Evolutionary conservation across 2,329 filamentous ascomycete species (phyloP), one percentile per base, ranked within the genome.

Genomic region (Clathrospora elynae): DNA sequence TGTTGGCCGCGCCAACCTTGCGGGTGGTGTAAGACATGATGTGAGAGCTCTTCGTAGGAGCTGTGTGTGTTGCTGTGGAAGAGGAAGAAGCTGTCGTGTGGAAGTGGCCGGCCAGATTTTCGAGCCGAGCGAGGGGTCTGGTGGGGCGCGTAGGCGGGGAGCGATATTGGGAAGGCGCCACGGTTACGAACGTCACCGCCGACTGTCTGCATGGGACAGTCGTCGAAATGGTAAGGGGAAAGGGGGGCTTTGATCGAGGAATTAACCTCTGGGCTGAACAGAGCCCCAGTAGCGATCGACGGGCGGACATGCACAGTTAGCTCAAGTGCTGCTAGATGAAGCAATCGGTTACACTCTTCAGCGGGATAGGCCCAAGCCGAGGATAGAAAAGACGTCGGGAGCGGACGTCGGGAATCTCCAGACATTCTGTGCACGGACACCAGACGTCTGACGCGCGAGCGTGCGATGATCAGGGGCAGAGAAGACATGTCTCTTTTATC

Each of bases 1-100:
- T 97, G 82, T 96, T 87, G 67, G 90, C 83, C 67, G 88, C 84
- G 66, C 81, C 93, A 71, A 96, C 80, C 82, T 95, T 96, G 78
- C 91, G 87, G 71, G 87, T 75, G 68, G 79, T 80, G 80, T 90
- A 99, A 78, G 86, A 84, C 66, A 75, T 78, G 62, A 53, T 70
- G 61, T 55, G 49, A 59, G 53, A 58, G 13, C 25, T 41, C 28
- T 41, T 48, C 31, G 32, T 31, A 26, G 43, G 32, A 26, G 30
- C 35, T 24, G 33, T 32, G 18, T n/a, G 31, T 55, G 51, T 52
- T 48, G 42, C 48, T 49, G 46, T 42, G 47, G 45, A 44, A 50
- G 45, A 52, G 49, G 30, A 44, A 29, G 42, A 55, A 39, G 56
- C 54, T 46, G 61, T 50, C 45, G 62, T 51, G 57, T 68, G 58